These are phyloP conservation scores for Populus hybrid DNA, from an alignment of 441 rosid species.

Conservation along the genomic window DNA sequence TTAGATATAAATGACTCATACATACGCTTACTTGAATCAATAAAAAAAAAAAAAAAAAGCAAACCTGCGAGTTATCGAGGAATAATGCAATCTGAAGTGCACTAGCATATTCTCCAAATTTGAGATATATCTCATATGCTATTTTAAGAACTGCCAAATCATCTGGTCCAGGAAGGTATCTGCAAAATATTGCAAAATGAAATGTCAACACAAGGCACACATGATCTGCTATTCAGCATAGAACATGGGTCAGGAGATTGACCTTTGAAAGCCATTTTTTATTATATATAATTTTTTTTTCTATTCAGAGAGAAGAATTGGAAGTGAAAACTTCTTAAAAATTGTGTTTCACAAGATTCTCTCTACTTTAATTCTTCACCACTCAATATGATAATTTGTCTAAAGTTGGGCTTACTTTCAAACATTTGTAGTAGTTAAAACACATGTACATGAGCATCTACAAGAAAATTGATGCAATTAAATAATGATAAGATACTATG, in stretches of 20 bases:
- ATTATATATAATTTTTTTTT: no score
- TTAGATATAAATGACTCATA: neutral
- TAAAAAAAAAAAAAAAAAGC: neutral
- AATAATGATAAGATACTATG: neutral
- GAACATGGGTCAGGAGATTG: neutral
- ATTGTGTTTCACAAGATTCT: neutral
- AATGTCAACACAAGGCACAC: neutral
- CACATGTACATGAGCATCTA: neutral
- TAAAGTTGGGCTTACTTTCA: neutral
- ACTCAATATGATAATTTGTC: neutral
- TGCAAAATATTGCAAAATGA: slow-evolving; percentile 26
- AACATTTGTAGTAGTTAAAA: neutral
- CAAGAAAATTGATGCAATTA: neutral
- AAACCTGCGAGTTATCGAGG: slow-evolving; percentile 87
- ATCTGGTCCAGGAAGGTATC: slow-evolving; percentile 97
- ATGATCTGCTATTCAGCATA: neutral
- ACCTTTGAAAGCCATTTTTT: neutral
- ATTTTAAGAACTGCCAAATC: slow-evolving; percentile 75
- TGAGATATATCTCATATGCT: slow-evolving; percentile 77
- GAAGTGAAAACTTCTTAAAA: neutral
- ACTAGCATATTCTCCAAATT: slow-evolving; percentile 71
- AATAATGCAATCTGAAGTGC: slow-evolving; percentile 88
- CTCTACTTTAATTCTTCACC: neutral
- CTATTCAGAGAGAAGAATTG: neutral
- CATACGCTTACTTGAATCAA: neutral